These are phyloP conservation scores for Schwanniomyces vanrijiae DNA, from an alignment of 805 yeast genomes.

Conservation along the genomic window DNA sequence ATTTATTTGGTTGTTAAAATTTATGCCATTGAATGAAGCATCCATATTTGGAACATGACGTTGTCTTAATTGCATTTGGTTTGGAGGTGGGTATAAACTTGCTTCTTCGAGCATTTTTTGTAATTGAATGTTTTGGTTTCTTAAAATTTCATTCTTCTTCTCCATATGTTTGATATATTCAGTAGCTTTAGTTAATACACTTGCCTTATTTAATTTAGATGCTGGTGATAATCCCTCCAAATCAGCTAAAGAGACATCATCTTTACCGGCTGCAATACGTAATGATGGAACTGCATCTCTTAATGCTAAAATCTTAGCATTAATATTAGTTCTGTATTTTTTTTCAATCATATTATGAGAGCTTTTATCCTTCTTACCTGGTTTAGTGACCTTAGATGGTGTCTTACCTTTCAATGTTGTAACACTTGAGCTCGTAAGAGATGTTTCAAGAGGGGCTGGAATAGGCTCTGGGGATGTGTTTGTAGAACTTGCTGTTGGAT, in stretches of 20 bases:
- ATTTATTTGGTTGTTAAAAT: slow-evolving; percentile 12
- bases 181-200: slow-evolving; percentile 71
- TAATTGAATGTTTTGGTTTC: slow-evolving; percentile 44
- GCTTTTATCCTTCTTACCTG: slow-evolving; percentile 55
- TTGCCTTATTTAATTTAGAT: slow-evolving; percentile 72
- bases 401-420: slow-evolving; percentile 2
- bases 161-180: slow-evolving; percentile 78
- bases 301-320: slow-evolving; percentile 64
- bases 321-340: slow-evolving; percentile 76
- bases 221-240: slow-evolving; percentile 79
- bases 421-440: neutral
- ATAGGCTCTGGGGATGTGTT: slow-evolving; percentile 20
- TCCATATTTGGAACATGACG: slow-evolving; percentile 17
- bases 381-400: slow-evolving; percentile 34
- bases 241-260: slow-evolving; percentile 42
- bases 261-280: slow-evolving; percentile 56
- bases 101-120: slow-evolving; percentile 37
- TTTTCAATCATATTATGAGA: slow-evolving; percentile 82
- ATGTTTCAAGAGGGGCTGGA: neutral
- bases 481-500: slow-evolving; percentile 16
- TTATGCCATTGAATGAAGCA: slow-evolving; percentile 15
- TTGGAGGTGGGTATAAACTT: slow-evolving; percentile 18
- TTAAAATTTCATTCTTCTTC: slow-evolving; percentile 51
- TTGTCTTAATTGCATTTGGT: slow-evolving; percentile 12
- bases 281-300: slow-evolving; percentile 79